Evolutionary conservation across 2,329 filamentous ascomycete genomes (phyloP).

Genomic region (Sclerotinia sclerotiorum): DNA sequence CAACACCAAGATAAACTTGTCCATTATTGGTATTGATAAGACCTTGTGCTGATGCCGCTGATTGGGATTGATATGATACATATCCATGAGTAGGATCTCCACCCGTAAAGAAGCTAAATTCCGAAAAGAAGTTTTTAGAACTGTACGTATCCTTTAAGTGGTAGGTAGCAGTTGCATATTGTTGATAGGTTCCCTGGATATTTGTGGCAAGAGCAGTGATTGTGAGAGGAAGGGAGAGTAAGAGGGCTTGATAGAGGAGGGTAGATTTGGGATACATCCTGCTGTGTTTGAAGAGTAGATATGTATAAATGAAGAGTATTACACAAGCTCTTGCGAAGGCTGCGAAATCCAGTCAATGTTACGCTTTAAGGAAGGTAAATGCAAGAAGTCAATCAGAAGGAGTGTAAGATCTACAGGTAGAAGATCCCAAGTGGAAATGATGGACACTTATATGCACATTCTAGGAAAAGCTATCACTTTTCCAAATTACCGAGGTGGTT

Average conservation of each 20-base stretch:
- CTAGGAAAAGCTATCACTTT: constrained; percentile 2
- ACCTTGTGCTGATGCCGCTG: constrained; percentile 55
- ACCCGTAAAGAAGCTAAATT: constrained; percentile 55
- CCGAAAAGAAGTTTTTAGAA: constrained; percentile 47
- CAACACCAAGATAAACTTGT: constrained; percentile 68
- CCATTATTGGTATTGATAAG: constrained; percentile 47
- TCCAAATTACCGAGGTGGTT: not conserved
- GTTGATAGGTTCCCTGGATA: not conserved
- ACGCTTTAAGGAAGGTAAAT: constrained; percentile 15
- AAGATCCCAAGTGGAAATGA: not conserved
- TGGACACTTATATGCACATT: constrained; percentile 8
- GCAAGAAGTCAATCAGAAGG: constrained; percentile 3
- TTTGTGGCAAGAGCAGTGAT: not conserved
- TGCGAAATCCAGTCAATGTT: not conserved
- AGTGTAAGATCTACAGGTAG: constrained; percentile 3
- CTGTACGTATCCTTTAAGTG: constrained; percentile 47
- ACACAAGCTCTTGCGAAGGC: not conserved
- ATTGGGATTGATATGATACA: constrained; percentile 65
- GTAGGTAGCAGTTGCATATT: constrained; percentile 41
- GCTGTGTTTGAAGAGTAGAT: not conserved
- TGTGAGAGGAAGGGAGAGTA: constrained; percentile 1
- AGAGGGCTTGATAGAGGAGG: not conserved
- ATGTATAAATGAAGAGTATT: not conserved
- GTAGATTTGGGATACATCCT: constrained; percentile 6
- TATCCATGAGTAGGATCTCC: constrained; percentile 73